phyloP scores from a whole-genome alignment of 331 rosid genomes.

The Telfairia occidentalis region DNA sequence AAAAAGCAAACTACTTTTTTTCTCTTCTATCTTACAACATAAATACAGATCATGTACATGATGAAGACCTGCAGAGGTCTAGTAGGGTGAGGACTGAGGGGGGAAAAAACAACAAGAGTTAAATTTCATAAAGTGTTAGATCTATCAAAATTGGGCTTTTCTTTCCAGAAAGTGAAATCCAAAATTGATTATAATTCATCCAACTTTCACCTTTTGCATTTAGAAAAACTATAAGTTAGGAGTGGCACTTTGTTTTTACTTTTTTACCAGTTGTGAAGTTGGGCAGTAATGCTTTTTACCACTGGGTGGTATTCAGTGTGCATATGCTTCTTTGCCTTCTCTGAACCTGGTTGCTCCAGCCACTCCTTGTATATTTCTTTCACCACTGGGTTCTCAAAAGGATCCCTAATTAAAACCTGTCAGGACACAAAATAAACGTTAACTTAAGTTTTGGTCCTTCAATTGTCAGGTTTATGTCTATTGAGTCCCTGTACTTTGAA shows the following conservation, averaged over 20 bases:
- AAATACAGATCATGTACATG: slow-evolving; percentile 4
- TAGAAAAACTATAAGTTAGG: not conserved
- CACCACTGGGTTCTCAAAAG: slow-evolving; percentile 51
- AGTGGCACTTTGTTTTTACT: slow-evolving; percentile 12
- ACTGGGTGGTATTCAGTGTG: slow-evolving; percentile 76
- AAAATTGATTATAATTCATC: not conserved
- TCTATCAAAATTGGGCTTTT: slow-evolving; percentile 4
- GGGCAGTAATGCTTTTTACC: slow-evolving; percentile 78
- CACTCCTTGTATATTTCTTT: slow-evolving; percentile 57
- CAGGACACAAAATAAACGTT: too few relatives aligned
- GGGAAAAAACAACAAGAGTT: not conserved
- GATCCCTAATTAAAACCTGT: slow-evolving; percentile 57
- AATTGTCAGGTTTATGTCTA: too few relatives aligned
- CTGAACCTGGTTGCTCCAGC: slow-evolving; percentile 82
- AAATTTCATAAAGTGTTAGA: not conserved
- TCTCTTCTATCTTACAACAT: not conserved
- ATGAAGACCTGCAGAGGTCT: not conserved
- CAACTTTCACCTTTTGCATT: not conserved
- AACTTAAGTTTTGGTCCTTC: too few relatives aligned
- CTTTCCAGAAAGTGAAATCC: not conserved
- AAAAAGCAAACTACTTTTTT: not conserved
- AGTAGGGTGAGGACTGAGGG: not conserved
- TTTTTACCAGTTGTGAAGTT: slow-evolving; percentile 87
- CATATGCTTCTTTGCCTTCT: slow-evolving; percentile 60
- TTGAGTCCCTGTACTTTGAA: too few relatives aligned